phyloP scores from a whole-genome alignment of 805 yeast species.

The Metschnikowia peoriensis region DNA sequence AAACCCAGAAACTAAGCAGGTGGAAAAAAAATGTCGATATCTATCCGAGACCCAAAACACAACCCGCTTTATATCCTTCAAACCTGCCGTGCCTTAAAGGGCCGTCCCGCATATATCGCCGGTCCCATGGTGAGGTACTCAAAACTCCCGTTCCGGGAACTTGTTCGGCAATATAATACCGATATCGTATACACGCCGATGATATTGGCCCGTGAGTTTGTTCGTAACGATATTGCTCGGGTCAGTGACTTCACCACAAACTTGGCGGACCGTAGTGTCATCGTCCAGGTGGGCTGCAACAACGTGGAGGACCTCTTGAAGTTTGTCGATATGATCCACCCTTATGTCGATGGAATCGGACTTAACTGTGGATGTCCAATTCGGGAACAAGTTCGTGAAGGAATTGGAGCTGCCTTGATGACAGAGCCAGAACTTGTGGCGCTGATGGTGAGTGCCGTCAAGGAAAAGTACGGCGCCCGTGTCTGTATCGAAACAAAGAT shows the following conservation, averaged over 20 bases:
- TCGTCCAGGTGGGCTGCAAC: conserved; percentile 89
- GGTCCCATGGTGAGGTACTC: conserved; percentile 99
- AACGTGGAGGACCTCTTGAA: conserved; percentile 77
- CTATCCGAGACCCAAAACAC: conserved; percentile 23
- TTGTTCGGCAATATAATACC: conserved; percentile 64
- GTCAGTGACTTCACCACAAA: conserved; percentile 83
- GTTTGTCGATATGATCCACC: conserved; percentile 85
- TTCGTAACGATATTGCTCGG: conserved; percentile 77
- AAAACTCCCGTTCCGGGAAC: conserved; percentile 84
- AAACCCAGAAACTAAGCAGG: background rate
- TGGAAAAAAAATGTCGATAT: background rate
- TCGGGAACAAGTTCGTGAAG: conserved; percentile 90
- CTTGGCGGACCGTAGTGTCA: conserved; percentile 61
- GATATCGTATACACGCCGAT: conserved; percentile 93
- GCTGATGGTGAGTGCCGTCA: conserved; percentile 80
- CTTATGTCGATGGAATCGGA: conserved; percentile 91
- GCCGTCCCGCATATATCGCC: conserved; percentile 40
- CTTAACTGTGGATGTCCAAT: conserved; percentile 98
- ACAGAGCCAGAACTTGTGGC: conserved; percentile 76
- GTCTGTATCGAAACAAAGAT: conserved; percentile 91
- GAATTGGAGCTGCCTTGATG: conserved; percentile 96
- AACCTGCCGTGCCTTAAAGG: conserved; percentile 20
- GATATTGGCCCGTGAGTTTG: conserved; percentile 95
- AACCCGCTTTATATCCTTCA: conserved; percentile 36
- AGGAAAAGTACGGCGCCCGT: conserved; percentile 63